Percentiles rank a stretch among this genome's conserved stretches.
Conservation (phyloP, 192 early-diverging fungal genomes). For the Podila epigama region DNA sequence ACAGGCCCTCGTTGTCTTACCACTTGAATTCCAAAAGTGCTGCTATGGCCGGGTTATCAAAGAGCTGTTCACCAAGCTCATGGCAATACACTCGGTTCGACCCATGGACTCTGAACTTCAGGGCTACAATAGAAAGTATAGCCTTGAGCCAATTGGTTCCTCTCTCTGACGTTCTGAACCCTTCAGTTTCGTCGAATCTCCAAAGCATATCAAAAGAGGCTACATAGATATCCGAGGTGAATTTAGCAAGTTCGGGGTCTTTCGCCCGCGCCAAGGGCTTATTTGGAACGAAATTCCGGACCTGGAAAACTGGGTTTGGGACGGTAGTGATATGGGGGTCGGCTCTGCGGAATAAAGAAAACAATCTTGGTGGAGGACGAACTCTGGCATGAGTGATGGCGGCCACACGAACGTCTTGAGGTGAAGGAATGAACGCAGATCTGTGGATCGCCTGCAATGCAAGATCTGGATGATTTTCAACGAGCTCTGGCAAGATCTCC, state of each 20-base stretch:
- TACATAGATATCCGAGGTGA: neutral
- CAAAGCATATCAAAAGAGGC: neutral
- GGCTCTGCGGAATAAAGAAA: neutral
- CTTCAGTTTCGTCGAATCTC: neutral
- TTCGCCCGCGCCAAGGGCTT: neutral
- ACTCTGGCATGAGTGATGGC: neutral
- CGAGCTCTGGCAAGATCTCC: neutral
- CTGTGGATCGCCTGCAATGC: neutral
- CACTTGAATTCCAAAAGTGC: too few species aligned
- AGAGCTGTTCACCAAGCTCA: slow-evolving; percentile 1
- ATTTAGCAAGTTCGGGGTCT: neutral
- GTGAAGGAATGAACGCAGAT: neutral
- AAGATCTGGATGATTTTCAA: neutral
- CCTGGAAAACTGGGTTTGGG: neutral
- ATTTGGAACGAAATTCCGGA: neutral
- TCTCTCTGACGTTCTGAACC: neutral
- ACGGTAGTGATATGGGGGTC: neutral
- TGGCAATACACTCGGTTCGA: slow-evolving; percentile 3
- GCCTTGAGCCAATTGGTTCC: slow-evolving; percentile 4
- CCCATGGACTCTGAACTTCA: neutral
- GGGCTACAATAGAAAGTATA: neutral
- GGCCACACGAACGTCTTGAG: neutral
- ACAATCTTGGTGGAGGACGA: neutral
- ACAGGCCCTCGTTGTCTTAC: too few species aligned
- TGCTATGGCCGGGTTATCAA: too few species aligned